Percentiles rank a stretch among this genome's conserved stretches.
phyloP scores from a whole-genome alignment of 2,329 filamentous ascomycete species.

The Fusarium sulawesiense region DNA sequence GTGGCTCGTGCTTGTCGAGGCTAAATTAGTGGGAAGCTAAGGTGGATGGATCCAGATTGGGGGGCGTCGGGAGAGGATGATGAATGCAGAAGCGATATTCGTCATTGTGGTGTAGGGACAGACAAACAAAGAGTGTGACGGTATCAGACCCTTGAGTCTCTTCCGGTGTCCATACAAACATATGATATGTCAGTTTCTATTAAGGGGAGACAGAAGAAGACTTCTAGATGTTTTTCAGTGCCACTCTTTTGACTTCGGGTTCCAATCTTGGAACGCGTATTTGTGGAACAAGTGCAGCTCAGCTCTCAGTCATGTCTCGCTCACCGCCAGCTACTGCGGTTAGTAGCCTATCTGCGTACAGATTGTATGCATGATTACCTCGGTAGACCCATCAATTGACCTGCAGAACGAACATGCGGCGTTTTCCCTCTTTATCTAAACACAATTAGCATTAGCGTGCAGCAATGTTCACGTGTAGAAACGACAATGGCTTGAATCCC shows the following conservation, averaged over 20 bases:
- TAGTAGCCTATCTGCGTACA: too few species aligned
- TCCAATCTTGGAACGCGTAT: background rate
- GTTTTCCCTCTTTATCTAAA: background rate
- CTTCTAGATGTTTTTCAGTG: conserved; percentile 18
- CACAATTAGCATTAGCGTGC: background rate
- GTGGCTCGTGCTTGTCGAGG: background rate
- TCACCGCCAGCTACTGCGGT: conserved; percentile 3
- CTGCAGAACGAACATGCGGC: background rate
- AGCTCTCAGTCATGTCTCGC: background rate
- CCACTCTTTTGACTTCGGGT: background rate
- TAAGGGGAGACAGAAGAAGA: background rate
- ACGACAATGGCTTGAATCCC: conserved; percentile 11
- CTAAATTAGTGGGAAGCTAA: conserved; percentile 10
- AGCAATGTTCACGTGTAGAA: background rate
- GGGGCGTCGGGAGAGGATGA: background rate
- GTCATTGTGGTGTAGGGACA: conserved; percentile 1
- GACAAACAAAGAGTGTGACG: background rate
- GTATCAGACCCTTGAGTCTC: background rate
- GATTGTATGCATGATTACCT: background rate
- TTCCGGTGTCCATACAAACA: background rate
- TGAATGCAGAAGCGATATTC: background rate
- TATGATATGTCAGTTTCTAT: background rate
- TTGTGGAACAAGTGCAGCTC: background rate
- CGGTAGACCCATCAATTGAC: background rate
- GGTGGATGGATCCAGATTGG: background rate